These are phyloP conservation scores for Debaryomyces sp. DNA, from an alignment of 1,139 yeast species.

Conservation along the genomic window DNA sequence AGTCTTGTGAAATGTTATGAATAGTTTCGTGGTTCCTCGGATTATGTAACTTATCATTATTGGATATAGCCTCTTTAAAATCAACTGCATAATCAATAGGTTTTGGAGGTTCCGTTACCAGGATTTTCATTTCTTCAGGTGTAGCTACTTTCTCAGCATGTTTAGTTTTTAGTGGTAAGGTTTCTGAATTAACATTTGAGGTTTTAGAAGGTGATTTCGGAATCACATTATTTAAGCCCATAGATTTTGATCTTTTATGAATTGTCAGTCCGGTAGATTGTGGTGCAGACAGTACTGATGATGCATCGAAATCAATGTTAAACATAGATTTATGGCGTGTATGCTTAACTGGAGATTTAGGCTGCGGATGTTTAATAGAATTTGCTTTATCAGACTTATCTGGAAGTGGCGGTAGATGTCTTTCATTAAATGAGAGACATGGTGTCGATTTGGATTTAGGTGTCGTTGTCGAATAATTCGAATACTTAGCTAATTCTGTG, in stretches of 20 bases:
- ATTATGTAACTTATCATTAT: conserved; percentile 12
- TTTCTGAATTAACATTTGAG: not conserved
- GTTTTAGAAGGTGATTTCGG: not conserved
- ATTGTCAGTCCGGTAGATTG: not conserved
- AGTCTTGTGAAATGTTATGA: not conserved
- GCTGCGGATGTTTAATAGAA: conserved; percentile 4
- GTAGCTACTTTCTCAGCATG: not conserved
- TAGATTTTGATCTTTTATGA: conserved; percentile 19
- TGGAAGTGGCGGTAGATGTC: conserved; percentile 20
- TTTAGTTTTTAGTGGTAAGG: not conserved
- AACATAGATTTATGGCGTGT: conserved; percentile 44
- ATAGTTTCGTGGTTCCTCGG: conserved; percentile 15
- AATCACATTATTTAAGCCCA: conserved; percentile 7
- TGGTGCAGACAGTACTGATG: not conserved
- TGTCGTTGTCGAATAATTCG: conserved; percentile 13
- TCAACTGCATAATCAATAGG: conserved; percentile 44
- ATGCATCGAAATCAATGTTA: conserved; percentile 34
- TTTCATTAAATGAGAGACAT: conserved; percentile 15
- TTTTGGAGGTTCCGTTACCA: conserved; percentile 42
- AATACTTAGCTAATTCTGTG: conserved; percentile 21
- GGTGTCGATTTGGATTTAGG: conserved; percentile 28
- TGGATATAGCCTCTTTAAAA: conserved; percentile 36
- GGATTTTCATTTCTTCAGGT: conserved; percentile 3
- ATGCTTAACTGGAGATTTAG: conserved; percentile 36
- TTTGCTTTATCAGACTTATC: conserved; percentile 2